phyloP scores from a whole-genome alignment of 2,329 filamentous ascomycete species.

The Triangularia verruculosa region DNA sequence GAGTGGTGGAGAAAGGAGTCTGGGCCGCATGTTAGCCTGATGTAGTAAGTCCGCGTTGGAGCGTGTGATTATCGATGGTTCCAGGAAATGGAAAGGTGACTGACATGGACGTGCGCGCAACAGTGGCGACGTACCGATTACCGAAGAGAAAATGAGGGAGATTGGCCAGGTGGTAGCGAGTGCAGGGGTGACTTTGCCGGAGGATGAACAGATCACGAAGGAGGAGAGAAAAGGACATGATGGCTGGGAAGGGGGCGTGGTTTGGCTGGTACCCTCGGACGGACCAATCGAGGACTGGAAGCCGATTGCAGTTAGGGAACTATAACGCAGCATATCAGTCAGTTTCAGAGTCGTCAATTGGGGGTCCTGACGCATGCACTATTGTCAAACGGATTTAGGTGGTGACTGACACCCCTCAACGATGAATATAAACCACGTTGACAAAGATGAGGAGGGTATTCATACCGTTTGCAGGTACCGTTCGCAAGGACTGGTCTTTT shows the following conservation, averaged over 20 bases:
- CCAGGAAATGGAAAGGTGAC: background rate
- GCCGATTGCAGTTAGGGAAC: constrained; percentile 31
- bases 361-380: no score
- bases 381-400: no score
- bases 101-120: background rate
- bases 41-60: constrained; percentile 32
- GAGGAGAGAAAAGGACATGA: background rate
- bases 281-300: constrained; percentile 31
- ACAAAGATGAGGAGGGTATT: no score
- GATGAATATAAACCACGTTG: no score
- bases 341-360: no score
- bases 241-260: constrained; percentile 32
- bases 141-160: constrained; percentile 25
- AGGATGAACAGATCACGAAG: background rate
- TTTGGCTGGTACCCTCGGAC: constrained; percentile 35
- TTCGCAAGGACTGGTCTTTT: no score
- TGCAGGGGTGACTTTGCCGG: constrained; percentile 23
- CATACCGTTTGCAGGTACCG: no score
- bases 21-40: constrained; percentile 35
- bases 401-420: no score
- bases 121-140: constrained; percentile 30
- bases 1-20: constrained; percentile 29
- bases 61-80: background rate
- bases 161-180: constrained; percentile 27
- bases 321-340: constrained; percentile 11